A percentile compares a stretch with the other conserved stretches of the same genome.
Evolutionary conservation across 257 asterid species (phyloP).

Genomic region (Agastache rugosa): DNA sequence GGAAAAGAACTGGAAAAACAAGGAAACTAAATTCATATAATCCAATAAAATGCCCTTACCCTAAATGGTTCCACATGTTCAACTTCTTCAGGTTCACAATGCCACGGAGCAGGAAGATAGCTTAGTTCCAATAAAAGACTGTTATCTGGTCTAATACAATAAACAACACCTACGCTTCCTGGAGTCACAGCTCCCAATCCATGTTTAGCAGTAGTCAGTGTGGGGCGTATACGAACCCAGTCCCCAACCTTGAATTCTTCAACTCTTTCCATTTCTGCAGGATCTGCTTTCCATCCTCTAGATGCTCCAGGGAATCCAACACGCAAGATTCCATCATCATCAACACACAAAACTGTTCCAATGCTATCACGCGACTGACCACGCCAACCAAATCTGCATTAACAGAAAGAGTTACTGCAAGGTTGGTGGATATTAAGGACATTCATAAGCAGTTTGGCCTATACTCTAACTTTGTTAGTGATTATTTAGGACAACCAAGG

Average conservation of each 20-base stretch:
- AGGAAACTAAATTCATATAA: constrained; percentile 21
- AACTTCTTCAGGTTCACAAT: constrained; percentile 99
- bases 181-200: constrained; percentile 97
- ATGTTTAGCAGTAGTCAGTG: constrained; percentile 92
- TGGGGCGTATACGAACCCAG: constrained; percentile 98
- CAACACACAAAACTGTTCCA: constrained; percentile 96
- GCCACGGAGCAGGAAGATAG: constrained; percentile 99
- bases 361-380: constrained; percentile 90
- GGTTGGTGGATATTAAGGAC: constrained; percentile 15
- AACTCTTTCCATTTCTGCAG: constrained; percentile 99
- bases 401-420: constrained; percentile 30
- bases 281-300: constrained; percentile 99
- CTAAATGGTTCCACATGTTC: constrained; percentile 95
- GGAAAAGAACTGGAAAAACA: constrained; percentile 12
- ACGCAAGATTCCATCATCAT: constrained; percentile 98
- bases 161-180: constrained; percentile 92
- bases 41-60: constrained; percentile 53
- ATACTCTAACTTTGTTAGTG: constrained; percentile 15
- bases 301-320: constrained; percentile 99
- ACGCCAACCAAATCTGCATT: constrained; percentile 96
- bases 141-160: constrained; percentile 89
- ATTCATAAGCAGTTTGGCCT: background rate
- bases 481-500: constrained; percentile 30
- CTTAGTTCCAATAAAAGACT: constrained; percentile 83
- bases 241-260: constrained; percentile 98